Conservation (phyloP, 805 yeast species). For the Wickerhamomyces bovis region DNA sequence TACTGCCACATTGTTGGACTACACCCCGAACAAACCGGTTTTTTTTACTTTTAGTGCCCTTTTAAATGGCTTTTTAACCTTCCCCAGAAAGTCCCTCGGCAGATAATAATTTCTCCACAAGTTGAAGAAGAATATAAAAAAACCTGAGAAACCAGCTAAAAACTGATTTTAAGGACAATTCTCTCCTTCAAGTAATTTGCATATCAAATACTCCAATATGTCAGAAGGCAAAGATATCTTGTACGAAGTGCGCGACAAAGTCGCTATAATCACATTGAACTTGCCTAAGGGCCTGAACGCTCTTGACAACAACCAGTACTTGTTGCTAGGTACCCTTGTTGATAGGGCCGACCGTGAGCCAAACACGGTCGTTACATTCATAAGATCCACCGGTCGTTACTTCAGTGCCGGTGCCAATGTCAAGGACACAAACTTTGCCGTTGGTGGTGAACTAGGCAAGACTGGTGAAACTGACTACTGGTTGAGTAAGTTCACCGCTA, state of each 20-base stretch:
- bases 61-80: too few relatives aligned
- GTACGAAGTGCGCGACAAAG: conserved; percentile 34
- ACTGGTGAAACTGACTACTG: conserved; percentile 34
- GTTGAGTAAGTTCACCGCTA: conserved; percentile 56
- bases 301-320: conserved; percentile 57
- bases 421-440: conserved; percentile 23
- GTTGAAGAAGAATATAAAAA: too few relatives aligned
- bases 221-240: conserved; percentile 22
- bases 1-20: too few relatives aligned
- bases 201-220: conserved; percentile 11
- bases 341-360: conserved; percentile 59
- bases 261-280: conserved; percentile 60
- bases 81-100: neutral
- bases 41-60: neutral
- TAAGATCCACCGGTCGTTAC: conserved; percentile 66
- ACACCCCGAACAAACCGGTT: neutral
- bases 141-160: neutral
- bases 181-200: too few relatives aligned
- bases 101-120: too few relatives aligned
- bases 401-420: conserved; percentile 87
- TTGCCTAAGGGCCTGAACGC: conserved; percentile 62
- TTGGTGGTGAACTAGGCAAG: conserved; percentile 7
- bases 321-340: conserved; percentile 50
- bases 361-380: conserved; percentile 54
- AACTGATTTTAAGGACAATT: too few relatives aligned